Evolutionary conservation across 202 grass and related monocot genomes (phyloP).

Genomic region (Carex sylvatica): DNA sequence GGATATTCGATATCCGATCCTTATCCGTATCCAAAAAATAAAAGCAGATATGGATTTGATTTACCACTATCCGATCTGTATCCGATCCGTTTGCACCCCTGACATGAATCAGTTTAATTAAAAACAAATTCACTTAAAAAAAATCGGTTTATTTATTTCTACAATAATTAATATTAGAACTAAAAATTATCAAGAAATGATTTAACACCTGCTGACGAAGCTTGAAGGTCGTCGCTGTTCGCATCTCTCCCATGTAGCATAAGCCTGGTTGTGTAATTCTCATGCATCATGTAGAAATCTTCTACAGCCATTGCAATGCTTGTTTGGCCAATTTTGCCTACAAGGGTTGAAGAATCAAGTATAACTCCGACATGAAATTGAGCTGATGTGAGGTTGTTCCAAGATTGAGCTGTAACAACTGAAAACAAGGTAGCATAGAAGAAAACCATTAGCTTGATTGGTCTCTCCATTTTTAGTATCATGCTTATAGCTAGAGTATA

Average conservation of each 20-base stretch:
- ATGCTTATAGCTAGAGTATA: background rate
- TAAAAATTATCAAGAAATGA: background rate
- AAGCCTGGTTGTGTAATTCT: constrained; percentile 7
- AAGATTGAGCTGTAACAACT: background rate
- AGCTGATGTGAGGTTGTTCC: background rate
- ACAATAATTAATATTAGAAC: too few species aligned
- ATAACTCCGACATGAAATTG: constrained; percentile 28
- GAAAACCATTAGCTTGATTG: background rate
- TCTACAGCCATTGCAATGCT: constrained; percentile 19
- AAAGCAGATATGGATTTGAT: too few species aligned
- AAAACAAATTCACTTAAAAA: too few species aligned
- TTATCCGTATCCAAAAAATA: too few species aligned
- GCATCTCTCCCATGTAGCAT: background rate
- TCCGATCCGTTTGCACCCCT: too few species aligned
- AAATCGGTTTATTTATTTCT: too few species aligned
- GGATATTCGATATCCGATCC: too few species aligned
- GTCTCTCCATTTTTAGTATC: background rate
- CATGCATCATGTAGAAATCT: constrained; percentile 24
- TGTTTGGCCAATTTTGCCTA: constrained; percentile 13
- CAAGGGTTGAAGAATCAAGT: background rate
- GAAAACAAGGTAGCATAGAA: background rate
- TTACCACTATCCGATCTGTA: too few species aligned
- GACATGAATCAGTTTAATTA: too few species aligned
- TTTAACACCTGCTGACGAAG: constrained; percentile 7
- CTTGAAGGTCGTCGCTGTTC: background rate